Evolutionary conservation across 2,329 filamentous ascomycete species (phyloP).

Genomic region (Colletotrichum sp.): DNA sequence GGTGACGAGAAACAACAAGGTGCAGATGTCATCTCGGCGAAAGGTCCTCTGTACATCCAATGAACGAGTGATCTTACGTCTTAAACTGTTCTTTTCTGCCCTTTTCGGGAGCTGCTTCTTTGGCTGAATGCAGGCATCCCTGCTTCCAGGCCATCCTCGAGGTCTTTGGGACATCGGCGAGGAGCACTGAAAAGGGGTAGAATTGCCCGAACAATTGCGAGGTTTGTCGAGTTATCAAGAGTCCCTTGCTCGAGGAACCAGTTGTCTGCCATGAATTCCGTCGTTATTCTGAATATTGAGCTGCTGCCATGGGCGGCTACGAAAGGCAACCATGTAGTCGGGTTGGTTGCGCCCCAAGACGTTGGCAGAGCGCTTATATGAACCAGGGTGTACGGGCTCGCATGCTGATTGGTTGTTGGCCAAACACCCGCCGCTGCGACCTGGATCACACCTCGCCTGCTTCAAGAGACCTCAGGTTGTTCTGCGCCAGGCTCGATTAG

Average conservation of each 20-base stretch:
- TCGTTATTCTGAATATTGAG: not conserved
- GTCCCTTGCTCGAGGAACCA: not conserved
- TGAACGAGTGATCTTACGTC: not conserved
- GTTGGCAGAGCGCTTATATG: slow-evolving; percentile 17
- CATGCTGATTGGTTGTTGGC: slow-evolving; percentile 17
- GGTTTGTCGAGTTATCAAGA: not conserved
- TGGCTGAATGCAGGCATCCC: not conserved
- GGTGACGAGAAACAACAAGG: slow-evolving; percentile 13
- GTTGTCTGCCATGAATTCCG: not conserved
- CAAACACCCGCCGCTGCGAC: slow-evolving; percentile 18
- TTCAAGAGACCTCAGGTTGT: not conserved
- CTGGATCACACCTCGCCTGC: slow-evolving; percentile 20
- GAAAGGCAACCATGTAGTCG: slow-evolving; percentile 1
- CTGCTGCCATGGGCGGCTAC: slow-evolving; percentile 13
- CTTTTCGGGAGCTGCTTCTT: not conserved
- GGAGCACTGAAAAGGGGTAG: not conserved
- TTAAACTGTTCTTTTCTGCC: not conserved
- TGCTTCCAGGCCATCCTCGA: not conserved
- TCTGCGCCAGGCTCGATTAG: not conserved
- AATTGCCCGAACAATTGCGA: not conserved
- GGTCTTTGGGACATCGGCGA: not conserved
- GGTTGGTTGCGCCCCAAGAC: not conserved
- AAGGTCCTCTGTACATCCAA: not conserved
- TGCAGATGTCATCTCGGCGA: slow-evolving; percentile 21
- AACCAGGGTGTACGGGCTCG: not conserved